These are phyloP conservation scores for Eutypella sp. DNA, from an alignment of 2,329 filamentous ascomycete genomes.

Conservation along the genomic window DNA sequence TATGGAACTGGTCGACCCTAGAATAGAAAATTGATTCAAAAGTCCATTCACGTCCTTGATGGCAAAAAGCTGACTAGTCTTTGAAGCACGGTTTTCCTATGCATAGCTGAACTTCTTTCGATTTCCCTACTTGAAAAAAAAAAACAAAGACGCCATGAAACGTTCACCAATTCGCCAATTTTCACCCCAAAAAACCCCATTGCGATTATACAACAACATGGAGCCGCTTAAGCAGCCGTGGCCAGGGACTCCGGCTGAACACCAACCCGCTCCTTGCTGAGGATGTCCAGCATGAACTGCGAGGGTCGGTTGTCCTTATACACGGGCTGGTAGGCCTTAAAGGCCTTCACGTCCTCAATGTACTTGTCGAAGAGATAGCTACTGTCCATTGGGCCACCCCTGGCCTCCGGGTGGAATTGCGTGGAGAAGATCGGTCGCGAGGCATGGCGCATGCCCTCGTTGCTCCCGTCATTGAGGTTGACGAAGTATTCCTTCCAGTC, in stretches of 20 bases:
- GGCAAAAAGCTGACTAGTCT: too few species aligned
- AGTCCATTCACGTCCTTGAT: too few species aligned
- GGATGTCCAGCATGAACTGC: slow-evolving; percentile 81
- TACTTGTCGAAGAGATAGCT: slow-evolving; percentile 97
- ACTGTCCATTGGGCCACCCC: slow-evolving; percentile 93
- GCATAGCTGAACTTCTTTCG: neutral
- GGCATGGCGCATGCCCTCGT: slow-evolving; percentile 96
- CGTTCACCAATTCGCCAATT: neutral
- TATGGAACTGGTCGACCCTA: too few species aligned
- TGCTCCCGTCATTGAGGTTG: slow-evolving; percentile 95
- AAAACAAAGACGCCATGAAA: neutral
- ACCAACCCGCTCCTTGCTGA: slow-evolving; percentile 91
- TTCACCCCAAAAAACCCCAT: slow-evolving; percentile 1
- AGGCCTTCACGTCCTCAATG: slow-evolving; percentile 79
- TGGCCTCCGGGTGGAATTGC: slow-evolving; percentile 98
- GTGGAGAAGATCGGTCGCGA: slow-evolving; percentile 95
- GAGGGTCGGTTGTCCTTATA: slow-evolving; percentile 85
- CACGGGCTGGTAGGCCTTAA: slow-evolving; percentile 76
- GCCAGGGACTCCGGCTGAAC: slow-evolving; percentile 66
- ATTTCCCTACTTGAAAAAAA: neutral
- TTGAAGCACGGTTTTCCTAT: too few species aligned
- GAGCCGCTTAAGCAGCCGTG: slow-evolving; percentile 33
- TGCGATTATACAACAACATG: slow-evolving; percentile 1
- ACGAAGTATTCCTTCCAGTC: slow-evolving; percentile 99
- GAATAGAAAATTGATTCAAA: too few species aligned